phyloP scores from a whole-genome alignment of 2,329 filamentous ascomycete genomes.

The Fusarium sp. region DNA sequence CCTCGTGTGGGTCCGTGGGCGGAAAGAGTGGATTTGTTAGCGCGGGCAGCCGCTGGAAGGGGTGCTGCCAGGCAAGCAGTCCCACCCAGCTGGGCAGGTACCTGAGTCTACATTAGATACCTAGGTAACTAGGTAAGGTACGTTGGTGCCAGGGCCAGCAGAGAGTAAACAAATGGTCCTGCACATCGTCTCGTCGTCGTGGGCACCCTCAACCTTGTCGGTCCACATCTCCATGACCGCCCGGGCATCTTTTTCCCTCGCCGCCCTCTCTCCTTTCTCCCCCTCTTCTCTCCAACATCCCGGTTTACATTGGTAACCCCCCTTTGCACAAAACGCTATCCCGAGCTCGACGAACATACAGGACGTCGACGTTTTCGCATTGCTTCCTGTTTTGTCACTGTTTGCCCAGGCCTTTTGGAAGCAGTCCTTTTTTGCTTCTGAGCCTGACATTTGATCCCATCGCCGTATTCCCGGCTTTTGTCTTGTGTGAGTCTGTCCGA shows the following conservation, averaged over 20 bases:
- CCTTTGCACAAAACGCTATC: constrained; percentile 7
- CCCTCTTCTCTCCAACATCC: constrained; percentile 32
- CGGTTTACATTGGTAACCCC: constrained; percentile 29
- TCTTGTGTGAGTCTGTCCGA: constrained; percentile 39
- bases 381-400: constrained; percentile 30
- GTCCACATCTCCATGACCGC: constrained; percentile 15
- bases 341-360: background rate
- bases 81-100: background rate
- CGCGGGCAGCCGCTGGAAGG: background rate
- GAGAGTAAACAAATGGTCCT: constrained; percentile 38
- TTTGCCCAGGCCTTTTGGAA: constrained; percentile 36
- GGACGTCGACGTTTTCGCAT: constrained; percentile 25
- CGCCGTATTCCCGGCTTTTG: constrained; percentile 38
- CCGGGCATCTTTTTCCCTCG: constrained; percentile 26
- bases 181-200: background rate
- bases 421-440: constrained; percentile 30
- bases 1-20: background rate
- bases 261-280: constrained; percentile 18
- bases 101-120: background rate
- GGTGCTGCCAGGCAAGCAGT: background rate
- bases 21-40: constrained; percentile 1
- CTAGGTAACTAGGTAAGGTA: no score
- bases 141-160: no score
- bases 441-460: constrained; percentile 45
- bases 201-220: background rate